These are phyloP conservation scores for Domatiomyces catenatus DNA, from an alignment of 2,329 filamentous ascomycete genomes.

Conservation along the genomic window DNA sequence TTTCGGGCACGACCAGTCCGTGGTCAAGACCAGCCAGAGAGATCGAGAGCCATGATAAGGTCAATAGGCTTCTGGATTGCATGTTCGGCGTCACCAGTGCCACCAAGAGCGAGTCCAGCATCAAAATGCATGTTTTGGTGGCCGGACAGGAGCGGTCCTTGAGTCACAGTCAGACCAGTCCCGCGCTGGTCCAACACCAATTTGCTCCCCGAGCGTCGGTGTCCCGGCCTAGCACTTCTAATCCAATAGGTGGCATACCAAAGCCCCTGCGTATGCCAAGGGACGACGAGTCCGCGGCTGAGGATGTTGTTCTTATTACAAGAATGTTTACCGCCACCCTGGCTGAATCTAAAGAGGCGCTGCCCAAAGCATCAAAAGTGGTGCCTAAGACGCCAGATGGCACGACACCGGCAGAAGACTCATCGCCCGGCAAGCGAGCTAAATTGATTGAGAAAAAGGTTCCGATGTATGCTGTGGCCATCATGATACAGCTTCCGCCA, in stretches of 20 bases:
- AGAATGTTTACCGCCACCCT: constrained; percentile 44
- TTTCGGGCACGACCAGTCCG: constrained; percentile 24
- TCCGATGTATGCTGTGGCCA: constrained; percentile 44
- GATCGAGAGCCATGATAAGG: constrained; percentile 31
- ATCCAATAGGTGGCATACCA: constrained; percentile 6
- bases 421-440: constrained; percentile 23
- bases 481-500: constrained; percentile 39
- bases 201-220: constrained; percentile 8
- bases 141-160: constrained; percentile 8
- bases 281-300: constrained; percentile 20
- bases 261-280: constrained; percentile 5
- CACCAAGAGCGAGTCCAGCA: constrained; percentile 43
- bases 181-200: constrained; percentile 7
- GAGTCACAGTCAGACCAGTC: not conserved
- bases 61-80: constrained; percentile 39
- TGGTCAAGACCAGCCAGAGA: constrained; percentile 22
- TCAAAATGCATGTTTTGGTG: constrained; percentile 43
- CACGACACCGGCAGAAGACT: not conserved
- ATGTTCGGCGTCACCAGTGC: constrained; percentile 46
- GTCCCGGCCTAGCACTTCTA: constrained; percentile 12
- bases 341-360: constrained; percentile 28
- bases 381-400: constrained; percentile 1
- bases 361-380: constrained; percentile 15
- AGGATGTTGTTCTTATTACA: constrained; percentile 40
- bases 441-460: constrained; percentile 38